These are phyloP conservation scores for Sequoiadendron giganteum DNA, from an alignment of 75 land plant genomes.

Conservation along the genomic window DNA sequence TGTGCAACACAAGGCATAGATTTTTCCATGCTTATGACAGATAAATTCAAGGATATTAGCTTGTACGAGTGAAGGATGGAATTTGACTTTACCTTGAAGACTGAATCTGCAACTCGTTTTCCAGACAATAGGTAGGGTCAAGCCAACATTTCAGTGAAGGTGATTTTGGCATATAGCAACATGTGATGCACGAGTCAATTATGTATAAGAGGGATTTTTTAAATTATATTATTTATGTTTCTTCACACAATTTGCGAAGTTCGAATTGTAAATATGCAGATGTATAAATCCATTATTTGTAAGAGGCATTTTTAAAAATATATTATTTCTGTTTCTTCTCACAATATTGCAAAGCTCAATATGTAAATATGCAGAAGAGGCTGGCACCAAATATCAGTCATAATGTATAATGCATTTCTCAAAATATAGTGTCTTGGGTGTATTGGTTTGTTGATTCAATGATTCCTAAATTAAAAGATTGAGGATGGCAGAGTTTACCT, in stretches of 20 bases:
- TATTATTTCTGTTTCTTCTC: neutral
- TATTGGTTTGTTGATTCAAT: neutral
- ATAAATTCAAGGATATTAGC: neutral
- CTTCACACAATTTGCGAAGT: neutral
- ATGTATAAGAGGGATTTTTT: neutral
- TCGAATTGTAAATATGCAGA: conserved; percentile 1
- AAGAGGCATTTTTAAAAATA: neutral
- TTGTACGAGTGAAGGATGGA: neutral
- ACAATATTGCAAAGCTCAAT: neutral
- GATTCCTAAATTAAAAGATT: neutral
- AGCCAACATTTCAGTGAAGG: neutral
- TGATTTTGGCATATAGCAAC: neutral
- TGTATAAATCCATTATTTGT: neutral
- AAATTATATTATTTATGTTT: neutral
- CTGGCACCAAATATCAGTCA: neutral
- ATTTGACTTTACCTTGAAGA: neutral
- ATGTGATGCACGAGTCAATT: neutral
- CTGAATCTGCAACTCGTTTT: neutral
- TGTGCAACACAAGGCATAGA: neutral
- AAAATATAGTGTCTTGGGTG: neutral
- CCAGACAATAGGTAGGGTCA: neutral
- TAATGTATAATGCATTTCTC: neutral
- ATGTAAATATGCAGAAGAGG: neutral
- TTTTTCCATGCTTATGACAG: neutral
- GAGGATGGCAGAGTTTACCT: neutral